These are phyloP conservation scores for Saccharomycopsis sp. DNA, from an alignment of 805 yeast species.

Conservation along the genomic window DNA sequence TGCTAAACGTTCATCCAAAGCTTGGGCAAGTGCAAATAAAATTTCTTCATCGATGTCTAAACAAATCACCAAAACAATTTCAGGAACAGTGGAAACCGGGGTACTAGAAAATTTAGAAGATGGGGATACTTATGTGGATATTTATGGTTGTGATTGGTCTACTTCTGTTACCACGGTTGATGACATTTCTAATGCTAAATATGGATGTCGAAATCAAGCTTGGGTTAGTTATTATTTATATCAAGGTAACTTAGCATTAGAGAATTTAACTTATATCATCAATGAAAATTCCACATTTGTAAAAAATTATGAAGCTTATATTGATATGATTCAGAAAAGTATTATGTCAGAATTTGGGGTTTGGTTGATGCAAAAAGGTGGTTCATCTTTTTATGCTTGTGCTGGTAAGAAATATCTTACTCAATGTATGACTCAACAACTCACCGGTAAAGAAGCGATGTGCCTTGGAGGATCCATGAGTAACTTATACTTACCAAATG, in stretches of 20 bases:
- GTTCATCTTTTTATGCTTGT: constrained; percentile 6
- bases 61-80: background rate
- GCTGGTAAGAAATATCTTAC: background rate
- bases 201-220: constrained; percentile 13
- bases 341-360: constrained; percentile 5
- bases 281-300: constrained; percentile 4
- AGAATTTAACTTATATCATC: constrained; percentile 6
- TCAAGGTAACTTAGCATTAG: constrained; percentile 6
- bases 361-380: constrained; percentile 3
- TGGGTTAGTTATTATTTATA: constrained; percentile 7
- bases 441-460: background rate
- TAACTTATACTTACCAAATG: constrained; percentile 7
- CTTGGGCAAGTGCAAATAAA: no score
- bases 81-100: background rate
- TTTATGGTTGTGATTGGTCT: constrained; percentile 1
- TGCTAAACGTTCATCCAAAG: no score
- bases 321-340: constrained; percentile 1
- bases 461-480: background rate
- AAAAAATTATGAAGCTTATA: constrained; percentile 4
- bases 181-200: constrained; percentile 4
- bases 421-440: background rate
- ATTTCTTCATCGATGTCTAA: no score
- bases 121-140: constrained; percentile 3
- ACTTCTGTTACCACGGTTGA: background rate
- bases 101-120: background rate